Percentiles rank a stretch among this genome's conserved stretches.
Evolutionary conservation across 2,329 filamentous ascomycete species (phyloP).

Genomic region (Gaeumannomyces tritici): DNA sequence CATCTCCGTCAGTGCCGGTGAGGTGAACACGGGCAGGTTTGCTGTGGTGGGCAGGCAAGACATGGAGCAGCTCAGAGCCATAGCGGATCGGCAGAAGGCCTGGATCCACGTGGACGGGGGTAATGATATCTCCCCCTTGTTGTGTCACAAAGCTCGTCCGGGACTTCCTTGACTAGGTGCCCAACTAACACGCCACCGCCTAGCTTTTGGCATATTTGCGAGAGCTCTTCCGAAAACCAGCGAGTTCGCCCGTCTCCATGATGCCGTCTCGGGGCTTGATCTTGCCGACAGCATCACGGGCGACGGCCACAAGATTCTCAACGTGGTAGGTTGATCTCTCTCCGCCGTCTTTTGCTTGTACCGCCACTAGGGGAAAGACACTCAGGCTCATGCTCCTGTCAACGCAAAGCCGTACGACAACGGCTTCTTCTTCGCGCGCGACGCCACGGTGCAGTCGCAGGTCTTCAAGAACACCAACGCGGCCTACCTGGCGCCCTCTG

Average conservation of each 20-base stretch:
- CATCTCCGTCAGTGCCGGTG: slow-evolving; percentile 71
- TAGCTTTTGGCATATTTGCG: slow-evolving; percentile 77
- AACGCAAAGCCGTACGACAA: slow-evolving; percentile 67
- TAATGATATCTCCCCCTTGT: slow-evolving; percentile 20
- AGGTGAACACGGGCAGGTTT: slow-evolving; percentile 85
- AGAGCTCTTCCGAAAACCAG: slow-evolving; percentile 48
- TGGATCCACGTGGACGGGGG: slow-evolving; percentile 87
- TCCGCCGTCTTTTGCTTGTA: too few relatives aligned
- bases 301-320: slow-evolving; percentile 86
- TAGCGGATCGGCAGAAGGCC: slow-evolving; percentile 65
- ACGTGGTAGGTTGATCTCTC: slow-evolving; percentile 46
- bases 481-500: slow-evolving; percentile 54
- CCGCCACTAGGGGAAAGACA: not conserved
- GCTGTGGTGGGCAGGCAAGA: slow-evolving; percentile 50
- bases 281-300: slow-evolving; percentile 80
- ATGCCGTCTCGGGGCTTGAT: slow-evolving; percentile 54
- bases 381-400: slow-evolving; percentile 1
- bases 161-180: not conserved
- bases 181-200: not conserved
- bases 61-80: slow-evolving; percentile 50
- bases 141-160: not conserved
- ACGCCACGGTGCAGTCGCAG: slow-evolving; percentile 43
- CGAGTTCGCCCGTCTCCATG: slow-evolving; percentile 45
- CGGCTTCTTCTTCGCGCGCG: slow-evolving; percentile 75
- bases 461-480: slow-evolving; percentile 82